Evolutionary conservation across 371 early-diverging fungal species (phyloP), one percentile per base, ranked within the genome.

Genomic region (Smittium culicis): DNA sequence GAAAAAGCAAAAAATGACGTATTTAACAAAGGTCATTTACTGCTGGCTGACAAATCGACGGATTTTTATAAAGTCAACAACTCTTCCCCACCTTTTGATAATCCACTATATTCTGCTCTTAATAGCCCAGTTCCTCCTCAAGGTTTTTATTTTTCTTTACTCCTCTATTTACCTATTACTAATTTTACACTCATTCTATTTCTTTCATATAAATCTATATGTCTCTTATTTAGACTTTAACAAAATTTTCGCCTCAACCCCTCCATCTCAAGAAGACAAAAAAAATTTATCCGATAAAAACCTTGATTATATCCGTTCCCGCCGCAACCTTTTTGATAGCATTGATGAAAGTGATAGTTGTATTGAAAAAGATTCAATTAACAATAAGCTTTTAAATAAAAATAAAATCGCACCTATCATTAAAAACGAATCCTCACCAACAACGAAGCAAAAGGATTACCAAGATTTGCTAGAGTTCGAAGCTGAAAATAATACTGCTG

Each of bases 1-100:
- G 87, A 88, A 30, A 82, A 84, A 65, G 64, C n/a, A 24, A 59
- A 28, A 30, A 45, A 66, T n/a, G 34, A 45, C 8, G 59, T n/a
- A 30, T 24, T 57, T n/a, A n/a, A n/a, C n/a, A 27, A 24, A 31
- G 32, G n/a, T 30, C 54, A 31, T 32, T 54, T 66, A 31, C 45
- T 66, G 2, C 31, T 66, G 32, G 32, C 54, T 24, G 66, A 64
- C 60, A 59, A 59, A n/a, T 59, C 32, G 16, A 32, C 60, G 5
- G 32, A 59, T 59, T 27, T 29, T n/a, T 59, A 59, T n/a, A 27
- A 59, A 27, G n/a, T 11, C 5, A 25, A 32, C 5, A 59, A 33
- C 14, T n/a, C 63, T 20, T 45, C 45, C 5, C 45, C 45, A 45
- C 45, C 45, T 5, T 20, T 45, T 20, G 20, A 45, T 45, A 20